Conservation (phyloP, 257 asterid species). For the Primulina tabacum region DNA sequence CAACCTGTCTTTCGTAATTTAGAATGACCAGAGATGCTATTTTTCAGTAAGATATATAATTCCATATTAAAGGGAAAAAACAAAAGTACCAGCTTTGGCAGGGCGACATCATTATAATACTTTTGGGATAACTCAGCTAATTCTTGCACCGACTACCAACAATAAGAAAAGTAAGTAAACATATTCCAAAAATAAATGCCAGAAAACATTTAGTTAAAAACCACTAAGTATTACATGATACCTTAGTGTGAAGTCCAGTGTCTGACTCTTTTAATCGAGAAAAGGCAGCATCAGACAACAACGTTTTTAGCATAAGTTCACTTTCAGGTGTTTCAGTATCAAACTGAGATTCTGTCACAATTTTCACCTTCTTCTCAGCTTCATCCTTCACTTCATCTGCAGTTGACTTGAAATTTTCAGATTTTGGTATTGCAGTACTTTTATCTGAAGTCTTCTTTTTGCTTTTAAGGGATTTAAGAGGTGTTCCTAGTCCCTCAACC, state of each 20-base stretch:
- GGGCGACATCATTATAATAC: constrained; percentile 81
- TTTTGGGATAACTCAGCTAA: constrained; percentile 65
- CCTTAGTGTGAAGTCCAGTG: constrained; percentile 91
- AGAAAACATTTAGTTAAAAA: constrained; percentile 11
- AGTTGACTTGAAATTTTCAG: constrained; percentile 36
- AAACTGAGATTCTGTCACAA: constrained; percentile 44
- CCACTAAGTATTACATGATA: constrained; percentile 23
- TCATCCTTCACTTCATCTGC: constrained; percentile 45
- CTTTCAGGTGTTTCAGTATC: constrained; percentile 50
- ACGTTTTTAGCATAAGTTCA: constrained; percentile 54
- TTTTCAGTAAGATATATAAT: constrained; percentile 13
- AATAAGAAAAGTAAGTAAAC: constrained; percentile 35
- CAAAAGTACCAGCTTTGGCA: constrained; percentile 80
- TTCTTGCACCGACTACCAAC: constrained; percentile 73
- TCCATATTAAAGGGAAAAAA: constrained; percentile 10
- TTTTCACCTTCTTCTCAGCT: constrained; percentile 37
- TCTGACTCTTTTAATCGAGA: constrained; percentile 76
- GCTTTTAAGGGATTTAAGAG: constrained; percentile 82
- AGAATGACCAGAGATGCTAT: constrained; percentile 24
- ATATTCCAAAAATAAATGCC: constrained; percentile 15
- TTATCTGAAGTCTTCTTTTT: constrained; percentile 63
- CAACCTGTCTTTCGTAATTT: constrained; percentile 58
- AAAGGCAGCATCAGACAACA: constrained; percentile 72
- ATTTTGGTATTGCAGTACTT: constrained; percentile 39
- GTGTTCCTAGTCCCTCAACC: constrained; percentile 95